Percentiles rank a stretch among this genome's conserved stretches.
Evolutionary conservation across 2,329 filamentous ascomycete species (phyloP).

Genomic region (Microdochium bolleyi): DNA sequence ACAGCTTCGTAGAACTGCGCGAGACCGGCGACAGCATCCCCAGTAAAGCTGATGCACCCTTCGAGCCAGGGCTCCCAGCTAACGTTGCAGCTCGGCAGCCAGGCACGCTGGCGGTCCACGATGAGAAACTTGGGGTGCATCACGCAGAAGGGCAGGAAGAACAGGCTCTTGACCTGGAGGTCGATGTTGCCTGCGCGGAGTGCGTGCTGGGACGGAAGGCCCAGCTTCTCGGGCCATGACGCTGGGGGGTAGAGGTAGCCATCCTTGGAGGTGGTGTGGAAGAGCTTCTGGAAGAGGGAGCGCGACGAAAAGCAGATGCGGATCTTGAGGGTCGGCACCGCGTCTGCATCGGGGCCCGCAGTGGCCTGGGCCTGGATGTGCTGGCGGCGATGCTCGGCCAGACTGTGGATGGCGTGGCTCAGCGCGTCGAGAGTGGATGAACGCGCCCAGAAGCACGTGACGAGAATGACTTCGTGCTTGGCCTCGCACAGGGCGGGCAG

Average conservation of each 20-base stretch:
- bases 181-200: slow-evolving; percentile 54
- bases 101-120: slow-evolving; percentile 57
- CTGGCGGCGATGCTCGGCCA: slow-evolving; percentile 42
- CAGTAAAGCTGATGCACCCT: slow-evolving; percentile 60
- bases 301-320: slow-evolving; percentile 71
- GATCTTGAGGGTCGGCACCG: slow-evolving; percentile 40
- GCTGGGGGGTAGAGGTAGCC: slow-evolving; percentile 55
- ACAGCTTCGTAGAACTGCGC: slow-evolving; percentile 58
- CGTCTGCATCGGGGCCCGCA: slow-evolving; percentile 4
- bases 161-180: slow-evolving; percentile 66
- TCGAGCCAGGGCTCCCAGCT: slow-evolving; percentile 88
- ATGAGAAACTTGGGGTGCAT: slow-evolving; percentile 83
- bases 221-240: slow-evolving; percentile 53
- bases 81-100: slow-evolving; percentile 74
- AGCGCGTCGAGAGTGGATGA: slow-evolving; percentile 55
- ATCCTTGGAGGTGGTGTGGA: slow-evolving; percentile 55
- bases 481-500: slow-evolving; percentile 55
- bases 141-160: slow-evolving; percentile 74
- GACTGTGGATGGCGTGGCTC: slow-evolving; percentile 43
- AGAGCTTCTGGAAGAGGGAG: slow-evolving; percentile 65
- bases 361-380: slow-evolving; percentile 19
- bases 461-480: slow-evolving; percentile 59
- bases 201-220: slow-evolving; percentile 47
- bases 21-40: slow-evolving; percentile 53
- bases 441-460: slow-evolving; percentile 76